Conservation (phyloP, 106 monocot genomes). For the Posidonia australis region DNA sequence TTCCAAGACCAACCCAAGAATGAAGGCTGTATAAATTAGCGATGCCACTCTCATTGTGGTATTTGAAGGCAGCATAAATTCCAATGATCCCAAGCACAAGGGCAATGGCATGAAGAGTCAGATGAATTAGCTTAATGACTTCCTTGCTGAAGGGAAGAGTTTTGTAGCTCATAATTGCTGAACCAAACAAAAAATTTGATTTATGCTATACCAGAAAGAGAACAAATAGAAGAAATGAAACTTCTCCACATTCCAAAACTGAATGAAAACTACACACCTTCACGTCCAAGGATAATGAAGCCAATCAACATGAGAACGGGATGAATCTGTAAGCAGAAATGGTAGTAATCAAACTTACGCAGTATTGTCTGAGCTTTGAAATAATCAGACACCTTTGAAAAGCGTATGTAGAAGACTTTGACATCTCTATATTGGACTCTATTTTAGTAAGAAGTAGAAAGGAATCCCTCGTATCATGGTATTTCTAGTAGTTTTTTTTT, state of each 20-base stretch:
- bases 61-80: conserved; percentile 83
- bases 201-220: neutral
- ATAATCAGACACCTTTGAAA: neutral
- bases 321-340: conserved; percentile 49
- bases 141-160: conserved; percentile 58
- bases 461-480: too few relatives aligned
- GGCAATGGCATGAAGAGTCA: conserved; percentile 62
- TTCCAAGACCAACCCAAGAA: conserved; percentile 89
- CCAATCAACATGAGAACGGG: conserved; percentile 94
- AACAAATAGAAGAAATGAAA: neutral
- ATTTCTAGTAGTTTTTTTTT: too few relatives aligned
- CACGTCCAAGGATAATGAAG: conserved; percentile 66
- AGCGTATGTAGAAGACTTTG: too few relatives aligned
- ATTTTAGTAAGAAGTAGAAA: too few relatives aligned
- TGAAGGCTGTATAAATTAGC: conserved; percentile 85
- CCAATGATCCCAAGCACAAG: conserved; percentile 59
- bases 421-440: too few relatives aligned
- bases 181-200: neutral
- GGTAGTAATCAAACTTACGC: neutral
- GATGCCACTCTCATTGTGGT: conserved; percentile 78
- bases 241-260: too few relatives aligned
- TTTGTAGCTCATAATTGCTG: conserved; percentile 88
- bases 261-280: conserved; percentile 43
- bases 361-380: neutral
- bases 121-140: conserved; percentile 58